Conservation (phyloP, 148 eudicot genomes). For the Spergularia marina region DNA sequence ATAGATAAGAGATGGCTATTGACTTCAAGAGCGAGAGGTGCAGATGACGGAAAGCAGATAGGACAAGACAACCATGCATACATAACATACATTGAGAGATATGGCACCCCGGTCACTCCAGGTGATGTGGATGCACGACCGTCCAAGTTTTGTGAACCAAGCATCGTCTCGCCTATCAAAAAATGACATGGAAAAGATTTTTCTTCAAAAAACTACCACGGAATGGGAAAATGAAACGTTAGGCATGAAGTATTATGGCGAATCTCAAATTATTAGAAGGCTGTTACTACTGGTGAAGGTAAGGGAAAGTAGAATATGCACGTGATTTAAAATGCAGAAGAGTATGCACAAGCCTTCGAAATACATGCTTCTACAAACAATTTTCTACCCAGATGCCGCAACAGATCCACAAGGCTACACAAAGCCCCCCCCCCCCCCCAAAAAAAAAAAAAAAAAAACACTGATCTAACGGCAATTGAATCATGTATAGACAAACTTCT, state of each 20-base stretch:
- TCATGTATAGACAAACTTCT: background rate
- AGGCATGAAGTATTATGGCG: background rate
- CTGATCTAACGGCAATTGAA: too few relatives aligned
- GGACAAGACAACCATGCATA: slow-evolving; percentile 6
- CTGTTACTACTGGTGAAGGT: background rate
- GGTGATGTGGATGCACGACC: slow-evolving; percentile 89
- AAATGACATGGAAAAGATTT: slow-evolving; percentile 15
- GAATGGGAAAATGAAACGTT: background rate
- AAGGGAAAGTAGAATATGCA: background rate
- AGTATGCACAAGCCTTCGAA: background rate
- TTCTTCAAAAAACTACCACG: background rate
- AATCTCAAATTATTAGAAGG: background rate
- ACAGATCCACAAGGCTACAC: background rate
- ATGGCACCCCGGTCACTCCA: slow-evolving; percentile 96
- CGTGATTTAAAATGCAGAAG: background rate
- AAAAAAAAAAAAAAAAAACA: too few relatives aligned
- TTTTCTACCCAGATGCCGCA: background rate
- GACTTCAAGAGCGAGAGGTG: background rate
- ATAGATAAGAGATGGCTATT: background rate
- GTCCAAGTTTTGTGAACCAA: slow-evolving; percentile 90
- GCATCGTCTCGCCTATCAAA: slow-evolving; percentile 71
- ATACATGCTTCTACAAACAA: background rate
- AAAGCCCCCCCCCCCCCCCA: too few relatives aligned
- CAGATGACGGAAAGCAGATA: background rate
- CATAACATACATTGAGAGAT: slow-evolving; percentile 73